Evolutionary conservation across 2,329 filamentous ascomycete species (phyloP), one percentile per base, ranked within the genome.

Genomic region (Fusarium globosum): DNA sequence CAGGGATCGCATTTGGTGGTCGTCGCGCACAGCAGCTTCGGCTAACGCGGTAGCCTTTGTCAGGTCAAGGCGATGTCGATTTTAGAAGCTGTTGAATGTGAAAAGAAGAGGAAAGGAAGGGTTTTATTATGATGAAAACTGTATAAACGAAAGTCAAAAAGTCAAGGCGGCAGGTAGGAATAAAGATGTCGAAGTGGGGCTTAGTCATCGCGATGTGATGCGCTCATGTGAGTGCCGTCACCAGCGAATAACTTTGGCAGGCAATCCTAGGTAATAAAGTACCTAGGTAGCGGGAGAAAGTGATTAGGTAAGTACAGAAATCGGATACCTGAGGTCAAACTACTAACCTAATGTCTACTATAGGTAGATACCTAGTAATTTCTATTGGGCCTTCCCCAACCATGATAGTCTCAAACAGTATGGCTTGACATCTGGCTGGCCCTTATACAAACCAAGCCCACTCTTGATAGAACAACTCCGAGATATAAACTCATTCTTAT

Each of bases 21-120:
- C 82, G 77, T 87, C 84, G 79, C 83, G 82, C 86, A 88, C 88
- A 69, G 75, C 78, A 71, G 78, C 71, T 70, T 65, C 58, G 68
- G 52, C 76, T 76, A 68, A 64, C 71, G 45, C 14, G 20, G n/a
- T 59, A 18, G 39, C 30, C 42, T n/a, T 48, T 43, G 3, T 26
- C 20, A 26, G 33, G 26, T 41, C 12, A 28, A 56, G 26, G 52
- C 16, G 23, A 23, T 51, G 10, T 39, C 41, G 11, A 13, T 51
- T 48, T 36, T 33, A 42, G 43, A 51, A 38, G 23, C 20, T 26
- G 18, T 36, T 42, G 39, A 26, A 36, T 15, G n/a, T 12, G 49
- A 9, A 36, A 36, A 35, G 48, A 23, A 13, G n/a, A 18, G 49
- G 12, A 21, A 33, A 48, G 23, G 23, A 67, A 23, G 38, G 48